Conservation (phyloP, 352 stramenopile species). For the Phytophthora parvispora region DNA sequence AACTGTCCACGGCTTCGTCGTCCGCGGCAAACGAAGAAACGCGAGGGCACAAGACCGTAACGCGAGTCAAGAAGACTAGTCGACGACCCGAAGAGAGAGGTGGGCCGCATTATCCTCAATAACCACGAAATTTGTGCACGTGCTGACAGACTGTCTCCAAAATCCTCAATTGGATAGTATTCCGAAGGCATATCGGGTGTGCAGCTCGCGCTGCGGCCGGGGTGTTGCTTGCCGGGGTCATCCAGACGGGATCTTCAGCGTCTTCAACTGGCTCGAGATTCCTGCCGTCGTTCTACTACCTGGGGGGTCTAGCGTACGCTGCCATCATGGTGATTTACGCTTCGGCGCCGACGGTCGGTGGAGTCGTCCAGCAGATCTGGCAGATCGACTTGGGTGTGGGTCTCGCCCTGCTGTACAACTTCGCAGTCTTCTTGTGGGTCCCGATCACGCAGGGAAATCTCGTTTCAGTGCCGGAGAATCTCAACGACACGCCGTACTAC, state of each 20-base stretch:
- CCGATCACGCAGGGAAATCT: constrained; percentile 56
- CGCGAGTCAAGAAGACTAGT: constrained; percentile 47
- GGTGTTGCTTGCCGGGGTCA: constrained; percentile 65
- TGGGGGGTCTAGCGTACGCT: constrained; percentile 69
- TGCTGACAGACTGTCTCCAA: too few species aligned
- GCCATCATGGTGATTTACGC: constrained; percentile 78
- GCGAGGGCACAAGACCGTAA: constrained; percentile 19
- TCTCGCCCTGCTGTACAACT: constrained; percentile 76
- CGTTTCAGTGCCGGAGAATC: constrained; percentile 48
- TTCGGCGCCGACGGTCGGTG: constrained; percentile 63
- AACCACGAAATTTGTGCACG: neutral
- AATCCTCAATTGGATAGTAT: constrained; percentile 23
- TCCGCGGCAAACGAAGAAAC: constrained; percentile 21
- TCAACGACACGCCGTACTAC: constrained; percentile 57
- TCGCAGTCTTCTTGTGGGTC: constrained; percentile 63
- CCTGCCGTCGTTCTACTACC: constrained; percentile 69
- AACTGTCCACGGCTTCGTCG: constrained; percentile 15
- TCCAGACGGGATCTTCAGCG: constrained; percentile 55
- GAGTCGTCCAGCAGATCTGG: constrained; percentile 69
- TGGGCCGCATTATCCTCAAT: neutral
- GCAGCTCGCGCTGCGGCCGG: constrained; percentile 61
- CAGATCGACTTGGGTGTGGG: constrained; percentile 77
- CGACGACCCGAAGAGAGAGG: constrained; percentile 42
- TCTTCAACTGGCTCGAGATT: constrained; percentile 50
- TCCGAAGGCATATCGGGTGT: constrained; percentile 48